phyloP scores from a whole-genome alignment of 1,284 basidiomycete genomes.

The Ganoderma multipileum region DNA sequence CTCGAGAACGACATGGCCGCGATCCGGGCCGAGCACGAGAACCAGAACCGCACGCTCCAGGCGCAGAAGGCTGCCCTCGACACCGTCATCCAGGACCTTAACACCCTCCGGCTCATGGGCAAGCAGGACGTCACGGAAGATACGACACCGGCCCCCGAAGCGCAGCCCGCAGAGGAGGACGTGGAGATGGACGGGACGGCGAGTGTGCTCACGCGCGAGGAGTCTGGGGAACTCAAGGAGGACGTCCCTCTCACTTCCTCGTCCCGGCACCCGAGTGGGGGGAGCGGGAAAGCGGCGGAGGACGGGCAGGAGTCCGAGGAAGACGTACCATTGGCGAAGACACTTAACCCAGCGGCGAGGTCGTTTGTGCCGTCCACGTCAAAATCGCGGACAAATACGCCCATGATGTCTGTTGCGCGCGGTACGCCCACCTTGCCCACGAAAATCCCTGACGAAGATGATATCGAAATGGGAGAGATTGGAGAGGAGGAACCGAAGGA shows the following conservation, averaged over 20 bases:
- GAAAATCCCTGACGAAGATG: conserved; percentile 53
- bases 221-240: conserved; percentile 47
- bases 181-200: conserved; percentile 47
- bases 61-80: conserved; percentile 74
- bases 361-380: conserved; percentile 40
- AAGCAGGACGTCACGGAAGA: conserved; percentile 57
- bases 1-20: conserved; percentile 81
- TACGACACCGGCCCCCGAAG: conserved; percentile 53
- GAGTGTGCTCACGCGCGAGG: conserved; percentile 36
- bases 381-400: conserved; percentile 36
- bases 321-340: conserved; percentile 41
- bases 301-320: conserved; percentile 46
- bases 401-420: conserved; percentile 29
- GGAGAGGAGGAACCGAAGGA: conserved; percentile 71
- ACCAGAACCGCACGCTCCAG: conserved; percentile 68
- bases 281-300: conserved; percentile 40
- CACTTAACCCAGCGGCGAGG: conserved; percentile 44
- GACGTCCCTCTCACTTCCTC: conserved; percentile 27
- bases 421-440: conserved; percentile 36
- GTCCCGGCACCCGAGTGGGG: conserved; percentile 19
- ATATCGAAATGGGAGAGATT: conserved; percentile 89
- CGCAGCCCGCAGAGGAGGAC: conserved; percentile 39
- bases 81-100: conserved; percentile 65
- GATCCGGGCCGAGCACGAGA: conserved; percentile 76
- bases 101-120: conserved; percentile 66